Evolutionary conservation across 768 basidiomycete genomes (phyloP), one percentile per base, ranked within the genome.

Genomic region (Tylopilus plumbeoviolaceoides): DNA sequence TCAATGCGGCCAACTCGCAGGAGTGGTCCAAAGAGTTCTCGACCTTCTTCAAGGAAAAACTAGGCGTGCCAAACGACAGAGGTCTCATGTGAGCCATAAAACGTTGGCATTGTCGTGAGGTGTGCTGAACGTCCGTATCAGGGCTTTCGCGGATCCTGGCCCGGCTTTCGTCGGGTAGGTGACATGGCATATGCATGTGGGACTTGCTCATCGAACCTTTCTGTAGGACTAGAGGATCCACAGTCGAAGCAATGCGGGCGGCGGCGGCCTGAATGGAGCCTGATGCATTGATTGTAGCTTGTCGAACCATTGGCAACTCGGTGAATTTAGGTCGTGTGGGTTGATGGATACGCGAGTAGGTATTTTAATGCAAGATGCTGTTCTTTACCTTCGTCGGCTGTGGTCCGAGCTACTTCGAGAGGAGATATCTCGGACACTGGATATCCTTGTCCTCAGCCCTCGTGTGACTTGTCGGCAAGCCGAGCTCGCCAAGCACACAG

Each of bases 1-100:
- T 83, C 51, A 76, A 70, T 41, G 71, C 75, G 0, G 63, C 43
- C 41, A 65, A 59, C 38, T 83, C 83, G 50, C 76, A 78, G 51
- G 54, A 53, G 36, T 87, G 83, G 67, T 82, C 82, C 66, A 77
- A 77, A 58, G 70, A 63, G 3, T 75, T 87, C 51, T 81, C 80
- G 47, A 62, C 69, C 10, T 85, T 77, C 65, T 76, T 88, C 61
- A 62, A 79, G 55, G 64, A 75, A 59, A 80, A 81, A 51, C 69
- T 89, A 3, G 77, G 76, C 7, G 65, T 79, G 17, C 65, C 70
- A 0, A 74, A 69, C 1, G 70, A 81, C 56, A 76, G 84, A 44
- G 84, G 82, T 45, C 86, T 87, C 60, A 80, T 88, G 82, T 82
- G 43, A 54, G 64, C 51, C 18, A 5, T 14, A 8, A 39, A 23